Base-by-base conservation (phyloP, 106 monocot species). In the Dioscorea zingiberensis region DNA sequence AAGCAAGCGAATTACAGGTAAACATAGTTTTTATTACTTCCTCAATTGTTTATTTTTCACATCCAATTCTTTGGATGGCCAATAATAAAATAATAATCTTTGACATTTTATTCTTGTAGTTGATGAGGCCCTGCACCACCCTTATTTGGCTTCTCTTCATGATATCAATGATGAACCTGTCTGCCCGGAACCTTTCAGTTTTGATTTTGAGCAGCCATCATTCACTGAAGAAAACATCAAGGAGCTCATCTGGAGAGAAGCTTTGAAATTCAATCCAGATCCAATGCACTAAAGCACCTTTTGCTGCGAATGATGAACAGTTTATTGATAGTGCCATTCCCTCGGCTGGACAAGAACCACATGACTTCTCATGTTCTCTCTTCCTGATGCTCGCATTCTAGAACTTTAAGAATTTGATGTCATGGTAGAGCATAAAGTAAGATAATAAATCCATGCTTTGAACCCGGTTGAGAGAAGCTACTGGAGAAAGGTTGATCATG, bases 131-230 rank as follows among this genome's bases (percentile, higher is more conserved):
- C 74, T 95, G 7, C 69, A 77, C 24, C 94, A 95, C 67, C 94
- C 94, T 25, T 95, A 91, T 71, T 65, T 95, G 65, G 72, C 91
- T 63, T 80, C 87, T 59, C 83, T 87, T 63, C 94, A 95, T 55
- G 78, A 87, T 49, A 71, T 95, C 46, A 91, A 95, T 49, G 94
- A 95, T 48, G 94, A 95, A 21, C 91, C 94, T 17, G 74, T 91
- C 22, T 91, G 90, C 71, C 61, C 82, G 11, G 74, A 73, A 13
- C 83, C 84, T 22, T 91, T 95, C 69, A 83, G 32, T 79, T 87
- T 95, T 66, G 94, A 95, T 63, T 95, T 95, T 68, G 94, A 95
- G 63, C 94, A 95, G 65, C 91, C 91, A 25, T 87, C 94, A 13
- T 83, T 91, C 48, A 91, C 94, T 29, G 90, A 87, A 77, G 94